A percentile compares a stretch with the other conserved stretches of the same genome.
Evolutionary conservation across 169 alveolate species (phyloP).

Genomic region (Plasmodium chabaudi): DNA sequence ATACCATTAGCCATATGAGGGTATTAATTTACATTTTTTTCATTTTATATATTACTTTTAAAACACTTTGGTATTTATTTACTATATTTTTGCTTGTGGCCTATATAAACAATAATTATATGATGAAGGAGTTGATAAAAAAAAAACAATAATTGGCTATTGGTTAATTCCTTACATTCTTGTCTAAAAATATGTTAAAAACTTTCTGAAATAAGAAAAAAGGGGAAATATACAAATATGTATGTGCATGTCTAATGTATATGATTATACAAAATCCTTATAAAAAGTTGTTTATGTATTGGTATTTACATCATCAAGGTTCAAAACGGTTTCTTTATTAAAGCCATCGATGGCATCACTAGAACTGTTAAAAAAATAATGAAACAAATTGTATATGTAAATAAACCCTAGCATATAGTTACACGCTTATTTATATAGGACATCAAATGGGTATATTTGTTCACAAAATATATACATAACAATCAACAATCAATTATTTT

Average conservation of each 20-base stretch:
- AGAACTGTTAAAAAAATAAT: slow-evolving; percentile 30
- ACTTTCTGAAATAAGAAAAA: slow-evolving; percentile 54
- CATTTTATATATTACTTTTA: slow-evolving; percentile 33
- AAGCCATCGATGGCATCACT: slow-evolving; percentile 32
- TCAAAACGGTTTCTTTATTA: slow-evolving; percentile 59
- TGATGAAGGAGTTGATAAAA: slow-evolving; percentile 10
- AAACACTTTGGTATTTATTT: slow-evolving; percentile 17
- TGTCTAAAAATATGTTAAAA: slow-evolving; percentile 72
- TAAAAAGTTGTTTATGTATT: background rate
- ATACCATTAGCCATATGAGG: background rate
- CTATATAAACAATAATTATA: slow-evolving; percentile 23
- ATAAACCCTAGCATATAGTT: background rate
- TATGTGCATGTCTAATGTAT: background rate
- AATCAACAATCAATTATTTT: no score
- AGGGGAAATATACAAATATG: background rate
- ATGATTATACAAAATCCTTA: background rate
- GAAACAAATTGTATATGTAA: background rate
- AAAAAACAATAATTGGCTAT: background rate
- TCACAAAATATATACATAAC: no score
- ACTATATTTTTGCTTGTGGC: slow-evolving; percentile 17
- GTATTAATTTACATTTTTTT: background rate
- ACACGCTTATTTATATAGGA: background rate
- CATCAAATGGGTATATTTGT: no score
- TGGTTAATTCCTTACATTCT: slow-evolving; percentile 43
- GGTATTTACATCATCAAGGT: slow-evolving; percentile 53